Evolutionary conservation across 495 filamentous ascomycete species (phyloP).

Genomic region (Friedmanniomyces endolithicus): DNA sequence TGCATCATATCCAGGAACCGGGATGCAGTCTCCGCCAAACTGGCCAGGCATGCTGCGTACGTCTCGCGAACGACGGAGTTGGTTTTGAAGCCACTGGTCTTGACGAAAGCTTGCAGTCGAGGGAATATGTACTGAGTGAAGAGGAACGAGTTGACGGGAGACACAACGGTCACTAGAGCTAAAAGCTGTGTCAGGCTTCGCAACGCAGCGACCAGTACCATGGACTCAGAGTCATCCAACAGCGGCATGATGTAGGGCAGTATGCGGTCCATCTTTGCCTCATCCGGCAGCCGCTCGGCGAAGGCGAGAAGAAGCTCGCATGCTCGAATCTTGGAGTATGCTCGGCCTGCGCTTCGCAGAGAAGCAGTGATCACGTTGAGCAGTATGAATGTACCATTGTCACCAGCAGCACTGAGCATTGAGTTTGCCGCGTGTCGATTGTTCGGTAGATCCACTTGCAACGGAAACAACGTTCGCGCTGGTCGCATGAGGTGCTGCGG

Average conservation of each 20-base stretch:
- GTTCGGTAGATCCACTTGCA: constrained; percentile 79
- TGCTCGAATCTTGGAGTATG: constrained; percentile 74
- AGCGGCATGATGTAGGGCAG: constrained; percentile 78
- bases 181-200: constrained; percentile 78
- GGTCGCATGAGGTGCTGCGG: constrained; percentile 20
- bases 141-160: constrained; percentile 87
- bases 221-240: constrained; percentile 65
- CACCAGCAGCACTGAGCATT: constrained; percentile 35
- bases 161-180: constrained; percentile 73
- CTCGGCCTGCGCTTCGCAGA: constrained; percentile 73
- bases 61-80: constrained; percentile 68
- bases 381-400: constrained; percentile 91
- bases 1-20: constrained; percentile 84
- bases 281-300: constrained; percentile 80
- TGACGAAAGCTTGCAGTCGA: constrained; percentile 59
- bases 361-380: constrained; percentile 77
- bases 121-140: constrained; percentile 93
- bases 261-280: constrained; percentile 90
- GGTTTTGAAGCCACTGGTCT: constrained; percentile 42
- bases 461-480: constrained; percentile 46
- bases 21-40: constrained; percentile 76
- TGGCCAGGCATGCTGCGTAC: constrained; percentile 85
- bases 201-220: constrained; percentile 73
- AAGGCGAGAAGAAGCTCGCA: constrained; percentile 92
- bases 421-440: constrained; percentile 50